These are phyloP conservation scores for Ceratocystis variospora DNA, from an alignment of 2,329 filamentous ascomycete genomes.

Conservation along the genomic window DNA sequence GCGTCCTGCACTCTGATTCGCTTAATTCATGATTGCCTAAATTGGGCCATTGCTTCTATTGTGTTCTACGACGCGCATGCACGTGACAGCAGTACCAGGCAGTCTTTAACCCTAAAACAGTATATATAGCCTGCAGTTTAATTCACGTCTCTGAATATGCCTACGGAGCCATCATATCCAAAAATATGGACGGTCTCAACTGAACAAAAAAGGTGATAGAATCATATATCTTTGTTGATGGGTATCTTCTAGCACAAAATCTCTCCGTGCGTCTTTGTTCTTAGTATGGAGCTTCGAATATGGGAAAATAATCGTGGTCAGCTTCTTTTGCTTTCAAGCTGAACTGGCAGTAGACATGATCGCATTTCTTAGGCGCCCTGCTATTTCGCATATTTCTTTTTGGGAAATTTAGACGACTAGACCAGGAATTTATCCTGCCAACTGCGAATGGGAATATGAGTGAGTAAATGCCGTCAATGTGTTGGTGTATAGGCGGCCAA, in stretches of 20 bases:
- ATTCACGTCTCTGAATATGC: too few species aligned
- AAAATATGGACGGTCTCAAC: neutral
- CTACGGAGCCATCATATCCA: too few species aligned
- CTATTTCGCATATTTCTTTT: neutral
- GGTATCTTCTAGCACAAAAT: conserved; percentile 12
- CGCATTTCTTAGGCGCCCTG: neutral
- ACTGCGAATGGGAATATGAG: neutral
- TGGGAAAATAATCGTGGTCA: neutral
- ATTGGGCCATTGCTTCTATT: conserved; percentile 6
- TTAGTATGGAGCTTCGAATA: neutral
- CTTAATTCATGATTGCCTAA: neutral
- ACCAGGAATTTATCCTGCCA: neutral
- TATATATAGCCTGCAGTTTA: neutral
- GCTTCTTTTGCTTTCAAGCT: neutral
- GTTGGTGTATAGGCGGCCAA: too few species aligned
- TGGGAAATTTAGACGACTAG: neutral
- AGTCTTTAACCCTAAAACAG: neutral
- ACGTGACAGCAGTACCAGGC: conserved; percentile 6
- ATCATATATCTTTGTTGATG: conserved; percentile 11
- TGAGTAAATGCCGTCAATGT: neutral
- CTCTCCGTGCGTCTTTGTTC: neutral
- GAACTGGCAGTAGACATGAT: neutral
- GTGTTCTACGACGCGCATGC: conserved; percentile 11
- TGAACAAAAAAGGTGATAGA: neutral
- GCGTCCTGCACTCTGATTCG: neutral